A percentile compares a stretch with the other conserved stretches of the same genome.
These are phyloP conservation scores for Kluyveromyces marxianus DNA, from an alignment of 1,139 yeast genomes.

Conservation along the genomic window DNA sequence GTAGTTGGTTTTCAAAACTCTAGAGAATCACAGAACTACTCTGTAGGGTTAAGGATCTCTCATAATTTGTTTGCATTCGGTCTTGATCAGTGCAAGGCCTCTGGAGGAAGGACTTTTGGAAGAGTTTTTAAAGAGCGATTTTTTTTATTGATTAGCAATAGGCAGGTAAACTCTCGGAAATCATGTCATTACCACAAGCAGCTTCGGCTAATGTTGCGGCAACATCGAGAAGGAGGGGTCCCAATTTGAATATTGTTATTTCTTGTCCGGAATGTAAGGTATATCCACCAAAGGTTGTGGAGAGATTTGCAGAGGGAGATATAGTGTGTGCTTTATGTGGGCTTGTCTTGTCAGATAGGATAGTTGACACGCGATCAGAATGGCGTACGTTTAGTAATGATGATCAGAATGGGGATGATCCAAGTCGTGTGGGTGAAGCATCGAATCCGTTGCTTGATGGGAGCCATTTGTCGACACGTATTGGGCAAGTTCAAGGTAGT, in stretches of 20 bases:
- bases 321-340: slow-evolving; percentile 97
- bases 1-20: too few species aligned
- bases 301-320: slow-evolving; percentile 94
- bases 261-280: slow-evolving; percentile 96
- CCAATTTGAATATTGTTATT: slow-evolving; percentile 79
- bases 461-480: slow-evolving; percentile 87
- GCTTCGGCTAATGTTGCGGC: slow-evolving; percentile 19
- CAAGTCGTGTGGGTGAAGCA: slow-evolving; percentile 99
- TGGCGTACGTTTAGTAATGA: slow-evolving; percentile 98
- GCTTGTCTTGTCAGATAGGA: slow-evolving; percentile 80
- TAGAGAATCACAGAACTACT: too few species aligned
- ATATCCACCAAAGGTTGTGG: slow-evolving; percentile 91
- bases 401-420: slow-evolving; percentile 97
- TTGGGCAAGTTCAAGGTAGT: slow-evolving; percentile 68
- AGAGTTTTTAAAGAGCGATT: too few species aligned
- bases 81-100: too few species aligned
- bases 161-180: background rate
- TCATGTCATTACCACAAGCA: slow-evolving; percentile 19
- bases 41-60: too few species aligned
- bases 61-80: too few species aligned
- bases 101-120: too few species aligned
- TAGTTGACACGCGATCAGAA: slow-evolving; percentile 93
- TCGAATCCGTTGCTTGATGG: slow-evolving; percentile 91
- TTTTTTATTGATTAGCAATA: background rate
- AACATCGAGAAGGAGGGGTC: slow-evolving; percentile 37